phyloP scores from a whole-genome alignment of 768 basidiomycete genomes.

The Boletus vermiculosoides region DNA sequence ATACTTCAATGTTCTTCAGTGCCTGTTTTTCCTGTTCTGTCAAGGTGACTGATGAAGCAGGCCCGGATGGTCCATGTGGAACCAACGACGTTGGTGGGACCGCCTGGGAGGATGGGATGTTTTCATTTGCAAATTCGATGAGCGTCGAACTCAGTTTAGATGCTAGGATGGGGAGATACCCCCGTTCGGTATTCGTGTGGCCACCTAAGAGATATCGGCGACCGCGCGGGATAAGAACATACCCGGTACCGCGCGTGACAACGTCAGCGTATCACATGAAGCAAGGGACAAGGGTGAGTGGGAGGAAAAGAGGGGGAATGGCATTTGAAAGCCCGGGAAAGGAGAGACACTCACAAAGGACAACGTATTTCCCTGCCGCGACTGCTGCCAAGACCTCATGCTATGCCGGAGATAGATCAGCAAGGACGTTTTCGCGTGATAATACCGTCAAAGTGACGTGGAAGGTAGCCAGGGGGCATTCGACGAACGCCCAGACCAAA shows the following conservation, averaged over 20 bases:
- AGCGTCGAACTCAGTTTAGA: constrained; percentile 59
- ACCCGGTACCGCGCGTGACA: constrained; percentile 16
- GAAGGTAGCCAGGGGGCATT: background rate
- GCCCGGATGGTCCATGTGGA: constrained; percentile 25
- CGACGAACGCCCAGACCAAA: background rate
- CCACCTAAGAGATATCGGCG: constrained; percentile 53
- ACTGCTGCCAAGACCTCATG: constrained; percentile 86
- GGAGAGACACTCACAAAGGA: constrained; percentile 63
- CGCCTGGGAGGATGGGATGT: background rate
- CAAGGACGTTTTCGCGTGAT: background rate
- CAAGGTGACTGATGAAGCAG: constrained; percentile 16
- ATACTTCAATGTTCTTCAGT: constrained; percentile 47
- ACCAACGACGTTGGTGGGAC: constrained; percentile 26
- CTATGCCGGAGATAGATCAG: constrained; percentile 38
- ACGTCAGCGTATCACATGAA: constrained; percentile 17
- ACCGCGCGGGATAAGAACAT: constrained; percentile 11
- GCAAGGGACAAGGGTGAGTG: background rate
- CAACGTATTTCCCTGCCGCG: constrained; percentile 72
- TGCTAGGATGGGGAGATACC: constrained; percentile 78
- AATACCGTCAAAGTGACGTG: constrained; percentile 11
- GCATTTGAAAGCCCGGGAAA: background rate
- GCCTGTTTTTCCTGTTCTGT: constrained; percentile 32
- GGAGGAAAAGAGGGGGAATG: background rate
- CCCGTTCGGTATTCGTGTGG: constrained; percentile 94
- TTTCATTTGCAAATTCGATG: constrained; percentile 30